phyloP scores from a whole-genome alignment of 371 early-diverging fungal genomes.

The Rhizopus sp. region DNA sequence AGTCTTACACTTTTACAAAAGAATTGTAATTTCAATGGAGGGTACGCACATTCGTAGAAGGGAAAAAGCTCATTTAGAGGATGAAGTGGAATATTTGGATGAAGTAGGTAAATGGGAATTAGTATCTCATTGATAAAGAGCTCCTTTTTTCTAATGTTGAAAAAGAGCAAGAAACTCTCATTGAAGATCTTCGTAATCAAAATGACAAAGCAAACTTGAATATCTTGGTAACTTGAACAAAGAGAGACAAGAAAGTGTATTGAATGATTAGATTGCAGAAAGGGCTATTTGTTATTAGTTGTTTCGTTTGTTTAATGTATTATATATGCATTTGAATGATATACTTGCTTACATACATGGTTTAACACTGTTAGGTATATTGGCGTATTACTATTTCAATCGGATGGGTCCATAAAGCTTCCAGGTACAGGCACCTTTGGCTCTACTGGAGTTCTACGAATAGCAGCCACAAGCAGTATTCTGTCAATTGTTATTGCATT shows the following conservation, averaged over 20 bases:
- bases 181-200: slow-evolving; percentile 27
- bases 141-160: not conserved
- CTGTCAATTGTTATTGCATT: not conserved
- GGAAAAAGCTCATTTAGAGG: slow-evolving; percentile 16
- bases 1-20: too few species aligned
- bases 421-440: not conserved
- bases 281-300: not conserved
- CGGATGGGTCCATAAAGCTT: not conserved
- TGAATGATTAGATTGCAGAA: not conserved
- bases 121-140: not conserved
- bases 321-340: not conserved
- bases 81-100: slow-evolving; percentile 32
- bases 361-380: not conserved
- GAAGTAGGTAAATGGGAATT: slow-evolving; percentile 26
- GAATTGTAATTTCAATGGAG: not conserved
- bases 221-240: slow-evolving; percentile 20
- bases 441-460: not conserved
- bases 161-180: slow-evolving; percentile 32
- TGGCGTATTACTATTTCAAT: not conserved
- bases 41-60: slow-evolving; percentile 2
- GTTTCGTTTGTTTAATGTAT: slow-evolving; percentile 1
- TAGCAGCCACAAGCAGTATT: not conserved
- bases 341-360: not conserved
- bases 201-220: slow-evolving; percentile 31
- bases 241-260: not conserved